Base-by-base conservation (phyloP, 805 yeast genomes). In the Ogataea methanolica region DNA sequence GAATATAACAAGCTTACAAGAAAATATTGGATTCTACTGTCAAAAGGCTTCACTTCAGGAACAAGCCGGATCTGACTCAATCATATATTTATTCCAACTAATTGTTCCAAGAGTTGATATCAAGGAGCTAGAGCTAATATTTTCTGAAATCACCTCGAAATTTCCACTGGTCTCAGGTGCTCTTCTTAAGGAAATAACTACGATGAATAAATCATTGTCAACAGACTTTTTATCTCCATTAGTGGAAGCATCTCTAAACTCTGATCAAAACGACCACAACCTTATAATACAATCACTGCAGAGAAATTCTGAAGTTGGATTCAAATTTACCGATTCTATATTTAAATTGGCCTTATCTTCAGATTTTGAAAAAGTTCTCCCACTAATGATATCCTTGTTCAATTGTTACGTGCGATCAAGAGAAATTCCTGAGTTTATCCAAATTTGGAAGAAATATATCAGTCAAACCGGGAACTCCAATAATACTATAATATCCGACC, bases 291-390 rank as follows among this genome's bases (percentile, higher is more conserved):
- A 75, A 34, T 64, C 83, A 4, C 57, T 83, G 14, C 70, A 70
- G 26, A 69, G 83, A 45, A 85, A 83, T 61, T 69, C 80, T 3
- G 85, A 80, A 47, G 66, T 84, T 44, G 83, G 84, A n/a, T 65
- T 77, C 15, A 62, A 71, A 26, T 70, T 73, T 47, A 57, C 71
- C n/a, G 58, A 62, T 3, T 50, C 58, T 15, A 67, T 76, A 2
- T 54, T 75, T 45, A 49, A 50, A 1, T 14, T 50, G 5, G 34
- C 50, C 3, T 21, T 52, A 1, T 29, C 33, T 7, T 15, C 29
- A 5, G 39, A 37, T 3, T 21, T 31, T 16, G 38, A 44, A 4
- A 19, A 26, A 1, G 35, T 39, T 8, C 19, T 38, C 12, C 26
- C 33, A 7, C 9, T 58, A 4, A 8, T 49, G 11, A 41, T 38